phyloP scores from a whole-genome alignment of 768 basidiomycete genomes.

The Kwoniella dendrophila region DNA sequence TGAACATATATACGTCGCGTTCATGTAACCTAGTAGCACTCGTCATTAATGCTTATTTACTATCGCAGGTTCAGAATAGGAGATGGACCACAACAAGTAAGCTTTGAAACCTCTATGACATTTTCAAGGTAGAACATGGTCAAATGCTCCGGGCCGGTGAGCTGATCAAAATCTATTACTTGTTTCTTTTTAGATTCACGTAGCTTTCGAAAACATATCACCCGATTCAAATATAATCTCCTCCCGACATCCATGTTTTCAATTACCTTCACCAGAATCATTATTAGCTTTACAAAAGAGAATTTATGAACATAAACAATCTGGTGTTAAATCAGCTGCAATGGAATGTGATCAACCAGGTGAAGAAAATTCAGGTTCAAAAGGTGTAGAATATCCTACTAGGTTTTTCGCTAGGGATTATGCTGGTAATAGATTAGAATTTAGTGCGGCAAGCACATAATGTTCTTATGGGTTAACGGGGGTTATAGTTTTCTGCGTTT shows the following conservation, averaged over 20 bases:
- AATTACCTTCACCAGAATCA: conserved; percentile 30
- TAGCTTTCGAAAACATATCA: conserved; percentile 29
- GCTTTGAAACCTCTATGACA: conserved; percentile 4
- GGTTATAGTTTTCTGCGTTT: no score
- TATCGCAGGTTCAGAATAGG: conserved; percentile 42
- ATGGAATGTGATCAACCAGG: conserved; percentile 46
- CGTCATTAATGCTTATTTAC: not conserved
- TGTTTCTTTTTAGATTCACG: conserved; percentile 36
- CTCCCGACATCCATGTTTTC: conserved; percentile 49
- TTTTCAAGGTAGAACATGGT: no score
- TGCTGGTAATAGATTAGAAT: conserved; percentile 51
- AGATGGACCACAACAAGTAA: conserved; percentile 45
- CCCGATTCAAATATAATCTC: conserved; percentile 19
- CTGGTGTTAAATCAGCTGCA: conserved; percentile 32
- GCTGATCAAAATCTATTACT: not conserved
- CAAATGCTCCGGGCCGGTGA: not conserved
- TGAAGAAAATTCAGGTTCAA: conserved; percentile 35
- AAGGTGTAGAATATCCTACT: conserved; percentile 50
- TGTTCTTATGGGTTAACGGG: no score
- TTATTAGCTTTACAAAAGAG: conserved; percentile 40
- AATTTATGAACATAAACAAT: conserved; percentile 45
- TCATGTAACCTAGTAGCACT: not conserved
- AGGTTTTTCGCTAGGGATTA: conserved; percentile 54
- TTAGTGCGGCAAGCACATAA: conserved; percentile 26
- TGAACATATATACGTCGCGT: not conserved